phyloP scores from a whole-genome alignment of 768 basidiomycete genomes.

The Mycena belliarum region DNA sequence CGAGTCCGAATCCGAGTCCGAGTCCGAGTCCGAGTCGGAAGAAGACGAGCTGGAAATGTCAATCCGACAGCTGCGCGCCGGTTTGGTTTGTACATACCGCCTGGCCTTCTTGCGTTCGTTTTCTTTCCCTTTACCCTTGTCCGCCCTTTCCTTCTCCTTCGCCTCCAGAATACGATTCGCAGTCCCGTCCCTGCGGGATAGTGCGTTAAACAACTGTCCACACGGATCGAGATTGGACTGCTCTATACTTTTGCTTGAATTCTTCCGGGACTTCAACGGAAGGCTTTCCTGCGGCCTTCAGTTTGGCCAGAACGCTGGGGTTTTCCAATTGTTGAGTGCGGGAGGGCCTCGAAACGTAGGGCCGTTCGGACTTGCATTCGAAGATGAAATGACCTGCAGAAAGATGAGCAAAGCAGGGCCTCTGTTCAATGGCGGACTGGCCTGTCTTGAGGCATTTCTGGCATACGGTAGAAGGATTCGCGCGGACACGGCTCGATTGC shows the following conservation, averaged over 20 bases:
- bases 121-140: conserved; percentile 34
- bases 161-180: conserved; percentile 83
- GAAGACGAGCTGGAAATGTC: conserved; percentile 25
- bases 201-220: conserved; percentile 1
- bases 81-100: conserved; percentile 30
- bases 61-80: not conserved
- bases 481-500: conserved; percentile 59
- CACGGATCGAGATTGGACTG: not conserved
- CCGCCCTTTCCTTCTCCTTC: conserved; percentile 72
- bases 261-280: conserved; percentile 88
- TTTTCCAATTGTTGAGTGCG: conserved; percentile 85
- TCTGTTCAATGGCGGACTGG: conserved; percentile 27
- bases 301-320: conserved; percentile 63
- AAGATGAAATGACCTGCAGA: conserved; percentile 83
- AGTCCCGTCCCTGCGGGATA: conserved; percentile 64
- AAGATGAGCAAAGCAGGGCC: not conserved
- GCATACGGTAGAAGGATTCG: conserved; percentile 69
- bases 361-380: conserved; percentile 79
- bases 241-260: conserved; percentile 75
- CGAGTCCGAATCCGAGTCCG: conserved; percentile 36
- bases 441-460: conserved; percentile 81
- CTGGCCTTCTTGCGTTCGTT: conserved; percentile 40
- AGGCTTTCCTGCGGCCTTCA: conserved; percentile 71
- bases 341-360: conserved; percentile 88
- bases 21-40: conserved; percentile 43